phyloP scores from a whole-genome alignment of 2,329 filamentous ascomycete species.

The Alternaria sp. region DNA sequence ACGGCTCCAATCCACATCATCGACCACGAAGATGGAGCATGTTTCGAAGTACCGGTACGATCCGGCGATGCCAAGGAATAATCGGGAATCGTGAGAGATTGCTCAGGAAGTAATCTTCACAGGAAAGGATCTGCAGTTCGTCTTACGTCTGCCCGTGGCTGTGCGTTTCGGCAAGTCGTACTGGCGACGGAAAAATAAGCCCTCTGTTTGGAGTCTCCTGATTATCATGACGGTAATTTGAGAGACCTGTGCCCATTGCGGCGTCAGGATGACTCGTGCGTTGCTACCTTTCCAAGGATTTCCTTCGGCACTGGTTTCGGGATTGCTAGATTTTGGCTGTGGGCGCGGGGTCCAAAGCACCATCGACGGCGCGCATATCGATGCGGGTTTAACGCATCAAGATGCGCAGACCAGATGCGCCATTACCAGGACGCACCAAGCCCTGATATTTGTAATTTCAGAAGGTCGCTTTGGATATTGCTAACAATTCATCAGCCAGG shows the following conservation, averaged over 20 bases:
- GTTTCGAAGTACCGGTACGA: slow-evolving; percentile 17
- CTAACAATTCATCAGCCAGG: slow-evolving; percentile 44
- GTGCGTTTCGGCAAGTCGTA: slow-evolving; percentile 5
- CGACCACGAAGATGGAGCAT: neutral
- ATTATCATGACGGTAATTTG: slow-evolving; percentile 10
- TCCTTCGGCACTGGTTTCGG: slow-evolving; percentile 19
- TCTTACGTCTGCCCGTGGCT: slow-evolving; percentile 15
- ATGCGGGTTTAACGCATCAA: slow-evolving; percentile 26
- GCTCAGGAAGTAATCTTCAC: slow-evolving; percentile 13
- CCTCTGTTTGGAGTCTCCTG: slow-evolving; percentile 1
- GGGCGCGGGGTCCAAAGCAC: slow-evolving; percentile 28
- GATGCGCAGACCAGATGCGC: slow-evolving; percentile 20
- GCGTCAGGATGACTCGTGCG: slow-evolving; percentile 20
- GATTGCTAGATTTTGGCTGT: slow-evolving; percentile 15
- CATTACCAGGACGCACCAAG: slow-evolving; percentile 2
- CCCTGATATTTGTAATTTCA: slow-evolving; percentile 20
- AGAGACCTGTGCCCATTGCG: slow-evolving; percentile 7
- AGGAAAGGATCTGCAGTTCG: slow-evolving; percentile 32
- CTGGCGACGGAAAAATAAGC: slow-evolving; percentile 8
- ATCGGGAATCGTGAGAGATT: slow-evolving; percentile 30
- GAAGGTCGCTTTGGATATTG: slow-evolving; percentile 16
- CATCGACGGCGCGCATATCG: slow-evolving; percentile 31
- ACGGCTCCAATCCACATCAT: neutral
- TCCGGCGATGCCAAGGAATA: slow-evolving; percentile 29
- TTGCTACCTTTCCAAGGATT: slow-evolving; percentile 10